Percentiles rank a stretch among this genome's conserved stretches.
These are phyloP conservation scores for Globisporangium lucens DNA, from an alignment of 352 stramenopile species.

Conservation along the genomic window DNA sequence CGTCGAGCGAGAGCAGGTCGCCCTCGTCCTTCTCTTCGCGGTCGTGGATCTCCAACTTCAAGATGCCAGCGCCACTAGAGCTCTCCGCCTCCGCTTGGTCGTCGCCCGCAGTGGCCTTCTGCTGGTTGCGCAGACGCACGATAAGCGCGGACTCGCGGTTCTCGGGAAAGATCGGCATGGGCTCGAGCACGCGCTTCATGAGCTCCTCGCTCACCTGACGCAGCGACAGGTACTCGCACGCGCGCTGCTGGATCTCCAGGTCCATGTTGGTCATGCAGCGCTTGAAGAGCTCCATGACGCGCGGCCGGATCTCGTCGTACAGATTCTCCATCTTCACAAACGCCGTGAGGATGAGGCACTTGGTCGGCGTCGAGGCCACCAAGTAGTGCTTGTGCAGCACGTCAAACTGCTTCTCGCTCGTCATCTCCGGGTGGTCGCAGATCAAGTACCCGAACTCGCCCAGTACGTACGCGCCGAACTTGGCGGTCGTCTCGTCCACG, in stretches of 20 bases:
- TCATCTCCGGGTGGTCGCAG: conserved; percentile 83
- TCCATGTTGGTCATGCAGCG: conserved; percentile 93
- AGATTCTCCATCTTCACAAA: conserved; percentile 96
- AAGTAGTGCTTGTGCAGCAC: conserved; percentile 97
- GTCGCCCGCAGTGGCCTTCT: conserved; percentile 37
- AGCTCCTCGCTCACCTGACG: conserved; percentile 81
- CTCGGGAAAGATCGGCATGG: conserved; percentile 97
- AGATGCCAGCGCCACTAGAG: neutral
- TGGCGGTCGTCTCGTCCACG: conserved; percentile 95
- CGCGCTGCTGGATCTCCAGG: conserved; percentile 97
- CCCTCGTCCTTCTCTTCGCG: conserved; percentile 19
- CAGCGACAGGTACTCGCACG: conserved; percentile 95
- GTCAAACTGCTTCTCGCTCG: conserved; percentile 92
- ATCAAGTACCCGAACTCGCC: conserved; percentile 98
- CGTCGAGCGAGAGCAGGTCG: conserved; percentile 54
- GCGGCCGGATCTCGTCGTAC: conserved; percentile 80
- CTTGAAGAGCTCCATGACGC: conserved; percentile 91
- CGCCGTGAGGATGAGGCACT: conserved; percentile 93
- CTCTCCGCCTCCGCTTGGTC: conserved; percentile 12
- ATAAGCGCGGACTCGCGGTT: conserved; percentile 71
- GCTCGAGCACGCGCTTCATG: conserved; percentile 93
- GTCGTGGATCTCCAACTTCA: conserved; percentile 2
- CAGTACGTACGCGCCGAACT: conserved; percentile 94
- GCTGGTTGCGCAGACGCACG: conserved; percentile 66
- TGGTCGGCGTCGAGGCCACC: conserved; percentile 77